phyloP scores from a whole-genome alignment of 768 basidiomycete species.

The Mycena polygramma region DNA sequence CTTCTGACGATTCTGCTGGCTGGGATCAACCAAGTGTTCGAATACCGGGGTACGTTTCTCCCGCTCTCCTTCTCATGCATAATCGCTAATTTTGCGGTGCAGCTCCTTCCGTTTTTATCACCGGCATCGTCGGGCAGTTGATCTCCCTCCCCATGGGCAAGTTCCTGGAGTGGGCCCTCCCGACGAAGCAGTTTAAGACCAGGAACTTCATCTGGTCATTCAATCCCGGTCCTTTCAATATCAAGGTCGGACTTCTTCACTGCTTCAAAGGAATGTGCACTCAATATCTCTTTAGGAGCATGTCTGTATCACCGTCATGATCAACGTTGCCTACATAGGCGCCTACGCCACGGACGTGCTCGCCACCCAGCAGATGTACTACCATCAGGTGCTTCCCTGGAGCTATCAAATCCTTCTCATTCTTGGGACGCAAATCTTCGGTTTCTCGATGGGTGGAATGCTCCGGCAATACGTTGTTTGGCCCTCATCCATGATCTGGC shows the following conservation, averaged over 20 bases:
- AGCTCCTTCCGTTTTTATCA: constrained; percentile 75
- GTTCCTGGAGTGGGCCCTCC: constrained; percentile 74
- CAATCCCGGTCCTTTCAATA: constrained; percentile 87
- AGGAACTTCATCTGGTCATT: constrained; percentile 81
- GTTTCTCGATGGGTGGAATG: constrained; percentile 79
- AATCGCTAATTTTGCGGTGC: constrained; percentile 74
- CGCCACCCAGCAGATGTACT: constrained; percentile 76
- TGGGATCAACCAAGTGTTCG: constrained; percentile 63
- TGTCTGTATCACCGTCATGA: constrained; percentile 86
- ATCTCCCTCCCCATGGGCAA: constrained; percentile 82
- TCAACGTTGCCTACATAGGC: constrained; percentile 73
- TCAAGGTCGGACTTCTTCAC: constrained; percentile 60
- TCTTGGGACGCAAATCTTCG: constrained; percentile 75
- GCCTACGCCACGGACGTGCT: constrained; percentile 80
- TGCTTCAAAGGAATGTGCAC: too few species aligned
- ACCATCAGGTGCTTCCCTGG: constrained; percentile 62
- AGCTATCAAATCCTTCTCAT: constrained; percentile 74
- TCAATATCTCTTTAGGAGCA: constrained; percentile 67
- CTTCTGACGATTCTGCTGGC: constrained; percentile 68
- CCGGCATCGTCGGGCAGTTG: constrained; percentile 80
- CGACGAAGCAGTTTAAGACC: constrained; percentile 71
- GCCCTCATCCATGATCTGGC: constrained; percentile 92
- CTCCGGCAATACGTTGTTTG: constrained; percentile 87
- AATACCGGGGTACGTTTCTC: constrained; percentile 68
- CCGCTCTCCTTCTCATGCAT: constrained; percentile 43